Conservation (phyloP, 225 moss, liverwort and hornwort species). For the Pseudisothecium myosuroides region DNA sequence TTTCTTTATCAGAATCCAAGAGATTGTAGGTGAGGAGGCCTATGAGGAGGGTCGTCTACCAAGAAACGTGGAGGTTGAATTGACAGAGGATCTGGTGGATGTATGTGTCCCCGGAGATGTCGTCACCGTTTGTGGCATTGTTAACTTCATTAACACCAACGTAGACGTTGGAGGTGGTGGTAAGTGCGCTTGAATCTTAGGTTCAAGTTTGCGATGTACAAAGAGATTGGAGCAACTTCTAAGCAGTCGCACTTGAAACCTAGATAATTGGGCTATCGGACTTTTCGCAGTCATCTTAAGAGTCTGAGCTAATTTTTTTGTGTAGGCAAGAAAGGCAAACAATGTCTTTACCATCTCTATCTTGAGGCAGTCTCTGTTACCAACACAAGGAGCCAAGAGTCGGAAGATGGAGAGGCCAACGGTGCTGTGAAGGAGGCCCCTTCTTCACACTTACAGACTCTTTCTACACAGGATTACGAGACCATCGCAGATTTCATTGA, state of each 20-base stretch:
- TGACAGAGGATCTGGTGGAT: constrained; percentile 87
- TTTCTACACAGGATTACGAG: constrained; percentile 64
- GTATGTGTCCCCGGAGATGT: constrained; percentile 85
- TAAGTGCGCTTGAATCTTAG: constrained; percentile 5
- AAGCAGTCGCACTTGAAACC: background rate
- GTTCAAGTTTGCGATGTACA: background rate
- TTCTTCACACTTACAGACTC: constrained; percentile 35
- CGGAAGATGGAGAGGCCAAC: constrained; percentile 40
- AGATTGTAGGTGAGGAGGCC: constrained; percentile 51
- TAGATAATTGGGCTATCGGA: background rate
- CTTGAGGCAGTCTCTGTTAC: constrained; percentile 79
- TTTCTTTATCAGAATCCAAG: constrained; percentile 57
- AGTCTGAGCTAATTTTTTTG: background rate
- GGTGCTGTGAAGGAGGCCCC: constrained; percentile 15
- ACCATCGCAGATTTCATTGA: constrained; percentile 59
- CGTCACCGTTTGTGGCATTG: constrained; percentile 86
- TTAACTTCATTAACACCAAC: constrained; percentile 78
- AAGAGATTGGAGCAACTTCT: background rate
- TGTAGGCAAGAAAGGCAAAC: constrained; percentile 84
- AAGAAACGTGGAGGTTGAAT: constrained; percentile 86
- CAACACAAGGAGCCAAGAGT: constrained; percentile 63
- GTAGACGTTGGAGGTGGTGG: constrained; percentile 68
- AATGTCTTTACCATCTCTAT: constrained; percentile 74
- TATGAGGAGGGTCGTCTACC: constrained; percentile 97
- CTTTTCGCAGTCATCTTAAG: background rate